Conservation (phyloP, 1,284 basidiomycete species). For the Cutaneotrichosporon mucoides region DNA sequence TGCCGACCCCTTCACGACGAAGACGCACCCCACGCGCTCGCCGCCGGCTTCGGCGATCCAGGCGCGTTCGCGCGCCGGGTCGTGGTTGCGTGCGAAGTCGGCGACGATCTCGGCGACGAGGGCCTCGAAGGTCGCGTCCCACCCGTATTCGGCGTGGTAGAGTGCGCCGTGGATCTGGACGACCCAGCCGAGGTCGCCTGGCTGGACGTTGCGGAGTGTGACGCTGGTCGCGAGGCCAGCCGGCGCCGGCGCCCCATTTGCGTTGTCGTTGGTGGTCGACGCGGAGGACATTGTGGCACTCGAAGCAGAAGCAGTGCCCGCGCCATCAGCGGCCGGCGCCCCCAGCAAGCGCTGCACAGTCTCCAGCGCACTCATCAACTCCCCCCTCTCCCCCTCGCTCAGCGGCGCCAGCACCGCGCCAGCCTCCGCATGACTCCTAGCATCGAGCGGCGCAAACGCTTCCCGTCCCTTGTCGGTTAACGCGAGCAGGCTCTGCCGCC, state of each 20-base stretch:
- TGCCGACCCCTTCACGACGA: conserved; percentile 5
- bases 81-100: background rate
- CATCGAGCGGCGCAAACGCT: conserved; percentile 8
- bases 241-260: background rate
- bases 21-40: conserved; percentile 9
- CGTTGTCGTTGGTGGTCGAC: no score
- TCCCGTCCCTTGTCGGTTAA: conserved; percentile 1
- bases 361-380: conserved; percentile 6
- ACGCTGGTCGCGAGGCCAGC: background rate
- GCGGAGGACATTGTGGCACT: no score
- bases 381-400: background rate
- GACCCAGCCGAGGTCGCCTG: conserved; percentile 20
- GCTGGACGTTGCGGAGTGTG: conserved; percentile 5
- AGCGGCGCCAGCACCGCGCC: conserved; percentile 4
- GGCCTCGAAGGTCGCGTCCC: conserved; percentile 7
- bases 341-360: conserved; percentile 8
- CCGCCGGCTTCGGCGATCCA: conserved; percentile 16
- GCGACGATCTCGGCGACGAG: conserved; percentile 9
- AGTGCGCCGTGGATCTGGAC: conserved; percentile 9
- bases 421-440: background rate
- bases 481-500: conserved; percentile 10
- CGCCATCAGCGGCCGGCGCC: no score
- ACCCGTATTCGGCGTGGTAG: conserved; percentile 10
- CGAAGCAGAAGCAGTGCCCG: no score
- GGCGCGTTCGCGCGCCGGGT: conserved; percentile 1